Base-by-base conservation (phyloP, 257 asterid species). In the Ilex aquifolium region DNA sequence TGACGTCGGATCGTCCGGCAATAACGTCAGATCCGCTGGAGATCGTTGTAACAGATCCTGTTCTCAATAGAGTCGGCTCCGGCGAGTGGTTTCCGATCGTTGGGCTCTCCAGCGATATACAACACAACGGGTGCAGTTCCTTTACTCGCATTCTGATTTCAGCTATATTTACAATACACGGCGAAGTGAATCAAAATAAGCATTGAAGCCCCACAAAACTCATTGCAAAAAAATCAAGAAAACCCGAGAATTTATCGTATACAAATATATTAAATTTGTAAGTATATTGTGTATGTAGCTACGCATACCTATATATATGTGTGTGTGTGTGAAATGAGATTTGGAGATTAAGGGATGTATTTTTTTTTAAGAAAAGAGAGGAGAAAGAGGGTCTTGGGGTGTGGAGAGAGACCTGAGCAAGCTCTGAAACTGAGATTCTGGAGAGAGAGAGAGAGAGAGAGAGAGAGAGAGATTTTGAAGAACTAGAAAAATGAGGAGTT, bases 51-150 rank as follows among this genome's bases (percentile, higher is more conserved):
- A 87, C 94, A 2, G 98, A 91, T 16, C 91, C 90, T 0, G 95
- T 88, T 44, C 98, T 54, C 57, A 88, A 62, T 3, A 88, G 85
- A 57, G 82, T 57, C 66, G 95, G 87, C 76, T 84, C 95, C 69
- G 91, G 85, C 27, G 94, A 81, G 5, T 66, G 74, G 36, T 77
- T 88, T n/a, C 87, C 93, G 75, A 75, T 82, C 72, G 73, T 84
- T 31, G 83, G 36, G 29, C 82, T 79, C 81, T 88, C 98, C 27
- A 91, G 57, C 29, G 96, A 75, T 67, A 91, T 81, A 81, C 98
- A 91, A 65, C 98, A 91, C 4, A 91, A 85, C 21, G 98, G 98
- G 79, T 91, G 89, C 98, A 91, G 78, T 79, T 83, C 95, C 82
- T 71, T 88, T 64, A 84, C 91, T 56, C 95, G 95, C 97, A 90